These are phyloP conservation scores for Pythium guiyangense DNA, from an alignment of 352 stramenopile species.

Conservation along the genomic window DNA sequence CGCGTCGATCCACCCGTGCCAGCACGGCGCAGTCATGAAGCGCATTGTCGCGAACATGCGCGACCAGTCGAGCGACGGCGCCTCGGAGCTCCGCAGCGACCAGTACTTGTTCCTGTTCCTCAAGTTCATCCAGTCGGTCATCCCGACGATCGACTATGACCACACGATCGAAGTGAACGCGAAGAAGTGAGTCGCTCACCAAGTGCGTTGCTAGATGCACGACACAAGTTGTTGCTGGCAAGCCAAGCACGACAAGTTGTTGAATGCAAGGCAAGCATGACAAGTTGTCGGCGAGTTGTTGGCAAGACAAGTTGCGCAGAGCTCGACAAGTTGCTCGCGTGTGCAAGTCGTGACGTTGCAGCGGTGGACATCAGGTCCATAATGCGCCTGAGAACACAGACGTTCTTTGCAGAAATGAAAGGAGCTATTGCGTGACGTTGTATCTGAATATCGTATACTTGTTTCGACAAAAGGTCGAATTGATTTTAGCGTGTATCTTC, in stretches of 20 bases:
- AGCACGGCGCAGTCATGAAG: conserved; percentile 98
- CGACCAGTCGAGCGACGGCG: conserved; percentile 40
- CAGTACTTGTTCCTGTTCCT: conserved; percentile 99
- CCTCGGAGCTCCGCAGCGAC: conserved; percentile 85
- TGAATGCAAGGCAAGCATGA: too few species aligned
- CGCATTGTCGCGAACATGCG: conserved; percentile 94
- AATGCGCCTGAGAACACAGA: too few species aligned
- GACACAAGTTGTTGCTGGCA: background rate
- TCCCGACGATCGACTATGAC: conserved; percentile 99
- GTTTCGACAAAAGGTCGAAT: background rate
- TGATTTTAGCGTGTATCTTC: background rate
- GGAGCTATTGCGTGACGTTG: too few species aligned
- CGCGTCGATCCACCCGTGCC: conserved; percentile 97
- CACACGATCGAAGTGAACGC: conserved; percentile 97
- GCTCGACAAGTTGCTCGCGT: too few species aligned
- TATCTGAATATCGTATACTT: too few species aligned
- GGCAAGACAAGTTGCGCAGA: too few species aligned
- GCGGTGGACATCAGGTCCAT: too few species aligned
- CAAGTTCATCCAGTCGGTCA: conserved; percentile 99
- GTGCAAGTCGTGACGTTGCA: too few species aligned
- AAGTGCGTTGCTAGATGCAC: background rate
- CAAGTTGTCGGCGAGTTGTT: too few species aligned
- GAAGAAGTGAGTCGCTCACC: conserved; percentile 21
- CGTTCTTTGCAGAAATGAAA: too few species aligned
- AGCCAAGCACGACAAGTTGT: background rate